Evolutionary conservation across 2,329 filamentous ascomycete genomes (phyloP), one percentile per base, ranked within the genome.

Genomic region (Simplicillium aogashimaense): DNA sequence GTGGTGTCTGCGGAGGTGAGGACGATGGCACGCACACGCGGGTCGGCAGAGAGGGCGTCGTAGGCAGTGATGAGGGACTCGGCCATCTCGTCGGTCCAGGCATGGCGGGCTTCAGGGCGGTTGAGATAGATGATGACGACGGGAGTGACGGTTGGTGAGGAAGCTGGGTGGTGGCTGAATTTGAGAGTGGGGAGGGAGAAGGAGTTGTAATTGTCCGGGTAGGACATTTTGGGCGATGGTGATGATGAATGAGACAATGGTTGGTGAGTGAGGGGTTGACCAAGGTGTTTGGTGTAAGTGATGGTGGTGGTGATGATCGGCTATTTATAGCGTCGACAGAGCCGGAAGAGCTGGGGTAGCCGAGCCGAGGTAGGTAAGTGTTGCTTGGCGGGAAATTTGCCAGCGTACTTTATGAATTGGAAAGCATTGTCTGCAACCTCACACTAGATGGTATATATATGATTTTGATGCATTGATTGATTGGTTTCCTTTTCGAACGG

Each of bases 91-190:
- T 69, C 63, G 3, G 78, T 85, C 59, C 86, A 85, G 44, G 78
- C 81, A 69, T 86, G 86, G 60, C 79, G 69, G 43, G 76, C 76
- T 10, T 63, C 57, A 1, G 81, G 82, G 14, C 83, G 75, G 60
- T 82, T 68, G 32, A 86, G 70, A 2, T 74, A 74, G 29, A 85
- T 57, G 45, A 84, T 56, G 37, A 86, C 68, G 38, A 83, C 69
- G 13, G 72, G 70, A 1, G 80, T 83, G 12, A 74, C 70, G 3
- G 68, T 61, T 10, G 69, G 56, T 0, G 80, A 75, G 8, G 61
- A 58, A 3, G 56, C 43, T 1, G 72, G 72, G 46, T 72, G 60
- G 50, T 76, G 71, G 35, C 63, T 64, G 51, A 75, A 53, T 36
- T 55, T 60, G 49, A 76, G 60, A 31, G 67, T 55, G 3, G 64